Evolutionary conservation across 768 basidiomycete genomes (phyloP), one percentile per base, ranked within the genome.

Genomic region (Agaricus sinodeliciosus): DNA sequence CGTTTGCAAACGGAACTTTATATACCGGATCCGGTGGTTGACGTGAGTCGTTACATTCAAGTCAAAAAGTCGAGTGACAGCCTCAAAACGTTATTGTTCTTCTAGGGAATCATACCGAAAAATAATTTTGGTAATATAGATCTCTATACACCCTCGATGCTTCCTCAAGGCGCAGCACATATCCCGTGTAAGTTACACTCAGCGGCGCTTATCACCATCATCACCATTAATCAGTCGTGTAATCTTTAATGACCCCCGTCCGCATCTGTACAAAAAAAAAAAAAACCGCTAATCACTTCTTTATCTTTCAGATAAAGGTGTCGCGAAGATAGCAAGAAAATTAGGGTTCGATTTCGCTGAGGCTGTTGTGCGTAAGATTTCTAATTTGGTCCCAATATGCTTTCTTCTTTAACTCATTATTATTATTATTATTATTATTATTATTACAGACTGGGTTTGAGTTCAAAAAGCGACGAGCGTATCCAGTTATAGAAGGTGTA

Each of bases 91-190:
- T 40, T 53, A 9, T 26, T 11, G 11, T 4, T 27, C 49, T 28
- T 60, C 25, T 62, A 98, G 94, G 95, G 95, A 28, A 83, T 81
- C 64, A 80, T 99, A 27, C 94, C 94, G 5, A 94, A 90, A 71
- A 99, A 99, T 62, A 82, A 85, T 58, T 99, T 95, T 65, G 95
- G 95, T 15, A 99, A 97, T 65, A 89, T 99, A 58, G 95, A 99
- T 69, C 70, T 99, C 22, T 99, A 95, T 66, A 90, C 90, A 22
- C 86, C 90, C 26, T 85, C 90, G 3, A 99, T 99, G 96, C 76
- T 98, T 27, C 96, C 96, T 2, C 69, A 65, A 48, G 96, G 96
- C 16, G 90, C 81, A 4, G 85, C 74, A 2, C 92, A 97, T 69
- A 72, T 99, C 16, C 90, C 94, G n/a, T 90, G 94, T 94, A 63